Evolutionary conservation across 306 rosid genomes (phyloP), one percentile per base, ranked within the genome.

Genomic region (Fragaria nilgerrensis): DNA sequence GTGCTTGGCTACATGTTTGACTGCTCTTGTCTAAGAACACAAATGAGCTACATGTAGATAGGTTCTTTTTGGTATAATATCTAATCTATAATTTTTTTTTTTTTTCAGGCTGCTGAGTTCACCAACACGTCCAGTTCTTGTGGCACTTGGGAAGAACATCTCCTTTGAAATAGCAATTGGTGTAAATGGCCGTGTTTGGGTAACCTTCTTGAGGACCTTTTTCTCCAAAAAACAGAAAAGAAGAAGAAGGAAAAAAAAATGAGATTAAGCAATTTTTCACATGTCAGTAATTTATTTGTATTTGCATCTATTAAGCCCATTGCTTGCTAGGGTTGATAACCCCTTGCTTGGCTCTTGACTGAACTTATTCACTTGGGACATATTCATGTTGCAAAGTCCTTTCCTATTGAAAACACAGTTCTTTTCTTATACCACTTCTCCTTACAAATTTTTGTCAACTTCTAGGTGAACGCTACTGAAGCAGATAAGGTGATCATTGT

Each of bases 121-220:
- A 11, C 97, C 97, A 13, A 77, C 92, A 41, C 88, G 93, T 89
- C 93, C 97, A 0, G 90, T 90, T 74, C 97, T 95, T 48, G 97
- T 83, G 16, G 87, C 80, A 32, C 79, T 95, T n/a, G 98, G 97
- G 88, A 92, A 89, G 92, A 92, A 92, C 79, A 70, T 92, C 82
- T 92, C 98, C 37, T 92, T 92, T 62, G 97, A 95, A 85, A 91
- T 85, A 66, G 97, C 97, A 68, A 82, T 86, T 78, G 97, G 98
- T 74, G 78, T 92, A 69, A 95, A 95, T 73, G 96, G 97, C 68
- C 97, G 97, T 64, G 98, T 88, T 86, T 95, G 97, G 97, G 97
- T 92, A 88, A 47, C 23, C 52, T 72, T 65, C 62, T 72, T 59
- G 53, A 67, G 0, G 17, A 41, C 67, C 27, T 43, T n/a, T 8